phyloP scores from a whole-genome alignment of 2,329 filamentous ascomycete species.

The Cadophora malorum region DNA sequence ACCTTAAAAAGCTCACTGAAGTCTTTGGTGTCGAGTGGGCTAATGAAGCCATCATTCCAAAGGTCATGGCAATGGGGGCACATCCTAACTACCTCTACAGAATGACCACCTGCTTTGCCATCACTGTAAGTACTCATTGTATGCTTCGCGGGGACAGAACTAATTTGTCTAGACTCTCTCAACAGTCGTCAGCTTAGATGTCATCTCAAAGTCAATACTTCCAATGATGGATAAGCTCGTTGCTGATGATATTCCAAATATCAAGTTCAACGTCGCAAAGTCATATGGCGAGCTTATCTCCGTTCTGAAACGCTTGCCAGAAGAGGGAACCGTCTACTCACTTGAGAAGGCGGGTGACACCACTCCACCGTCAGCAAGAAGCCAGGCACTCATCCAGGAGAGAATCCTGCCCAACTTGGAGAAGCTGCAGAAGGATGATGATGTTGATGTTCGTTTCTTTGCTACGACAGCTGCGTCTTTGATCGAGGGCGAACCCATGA shows the following conservation, averaged over 20 bases:
- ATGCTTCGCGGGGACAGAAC: constrained; percentile 16
- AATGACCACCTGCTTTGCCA: constrained; percentile 99
- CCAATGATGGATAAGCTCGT: constrained; percentile 97
- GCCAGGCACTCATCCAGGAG: constrained; percentile 81
- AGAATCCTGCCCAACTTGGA: constrained; percentile 88
- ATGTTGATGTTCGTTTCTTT: constrained; percentile 98
- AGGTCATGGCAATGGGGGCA: constrained; percentile 97
- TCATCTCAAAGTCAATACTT: constrained; percentile 90
- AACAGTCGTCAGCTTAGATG: constrained; percentile 88
- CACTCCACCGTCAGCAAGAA: constrained; percentile 69
- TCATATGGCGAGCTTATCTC: constrained; percentile 91
- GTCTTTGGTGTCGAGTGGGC: constrained; percentile 99
- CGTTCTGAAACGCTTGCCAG: constrained; percentile 89
- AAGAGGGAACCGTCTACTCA: constrained; percentile 83
- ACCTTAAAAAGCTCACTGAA: constrained; percentile 97
- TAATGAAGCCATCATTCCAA: constrained; percentile 94
- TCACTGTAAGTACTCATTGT: constrained; percentile 75
- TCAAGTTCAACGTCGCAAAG: constrained; percentile 99
- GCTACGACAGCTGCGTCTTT: constrained; percentile 82
- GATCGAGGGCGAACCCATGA: constrained; percentile 57
- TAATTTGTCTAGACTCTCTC: constrained; percentile 77
- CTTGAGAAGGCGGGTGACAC: constrained; percentile 78
- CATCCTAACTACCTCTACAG: constrained; percentile 99
- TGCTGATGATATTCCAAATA: constrained; percentile 95
- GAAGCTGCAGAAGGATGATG: constrained; percentile 95